phyloP scores from a whole-genome alignment of 768 basidiomycete species.

The Rhodotorula diobovata region DNA sequence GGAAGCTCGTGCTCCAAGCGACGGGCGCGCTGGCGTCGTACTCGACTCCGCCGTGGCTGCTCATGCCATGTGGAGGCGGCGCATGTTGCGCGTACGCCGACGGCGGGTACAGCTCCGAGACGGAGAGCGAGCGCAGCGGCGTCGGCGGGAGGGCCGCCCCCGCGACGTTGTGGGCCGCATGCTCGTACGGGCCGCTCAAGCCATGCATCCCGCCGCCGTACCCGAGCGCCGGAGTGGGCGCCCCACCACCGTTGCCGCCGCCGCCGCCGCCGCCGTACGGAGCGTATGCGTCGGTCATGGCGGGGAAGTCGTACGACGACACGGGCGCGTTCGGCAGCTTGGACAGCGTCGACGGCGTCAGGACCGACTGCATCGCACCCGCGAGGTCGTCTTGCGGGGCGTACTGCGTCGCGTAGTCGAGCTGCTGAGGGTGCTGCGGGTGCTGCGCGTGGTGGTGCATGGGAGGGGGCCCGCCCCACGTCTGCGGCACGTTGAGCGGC shows the following conservation, averaged over 20 bases:
- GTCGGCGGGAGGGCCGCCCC: neutral
- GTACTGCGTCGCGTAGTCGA: neutral
- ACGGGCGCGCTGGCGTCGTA: neutral
- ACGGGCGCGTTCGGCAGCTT: conserved; percentile 14
- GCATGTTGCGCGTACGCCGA: neutral
- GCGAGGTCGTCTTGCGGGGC: conserved; percentile 7
- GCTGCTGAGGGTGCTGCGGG: neutral
- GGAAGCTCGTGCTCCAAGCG: conserved; percentile 9
- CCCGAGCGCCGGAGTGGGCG: neutral
- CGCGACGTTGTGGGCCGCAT: too few relatives aligned
- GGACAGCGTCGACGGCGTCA: conserved; percentile 26
- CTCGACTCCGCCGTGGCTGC: neutral
- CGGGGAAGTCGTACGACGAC: conserved; percentile 16
- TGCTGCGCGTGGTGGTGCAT: too few relatives aligned
- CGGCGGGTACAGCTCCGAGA: conserved; percentile 8
- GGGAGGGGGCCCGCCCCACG: conserved; percentile 1
- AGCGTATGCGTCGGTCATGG: neutral
- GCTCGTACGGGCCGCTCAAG: neutral
- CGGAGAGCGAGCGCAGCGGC: conserved; percentile 8
- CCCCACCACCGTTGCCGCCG: too few relatives aligned
- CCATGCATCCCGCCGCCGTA: neutral
- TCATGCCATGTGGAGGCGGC: too few relatives aligned
- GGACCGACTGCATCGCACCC: conserved; percentile 16
- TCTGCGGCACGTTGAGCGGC: conserved; percentile 8
- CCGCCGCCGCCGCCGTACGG: conserved; percentile 16